Conservation (phyloP, 176 grass and related monocot genomes). For the Oryza glumipatula region DNA sequence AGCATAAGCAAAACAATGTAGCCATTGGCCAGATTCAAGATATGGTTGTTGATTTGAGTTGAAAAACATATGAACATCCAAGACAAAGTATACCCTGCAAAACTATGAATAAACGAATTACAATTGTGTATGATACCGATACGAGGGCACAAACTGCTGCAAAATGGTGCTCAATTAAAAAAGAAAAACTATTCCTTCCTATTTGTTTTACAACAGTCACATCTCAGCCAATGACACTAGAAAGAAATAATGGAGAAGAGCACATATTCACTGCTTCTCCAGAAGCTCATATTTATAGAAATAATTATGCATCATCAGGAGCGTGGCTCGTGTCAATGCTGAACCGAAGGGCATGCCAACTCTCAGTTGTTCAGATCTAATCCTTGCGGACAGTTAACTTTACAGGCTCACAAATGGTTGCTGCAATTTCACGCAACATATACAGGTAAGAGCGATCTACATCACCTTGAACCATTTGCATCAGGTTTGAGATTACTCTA, state of each 20-base stretch:
- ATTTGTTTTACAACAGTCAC: conserved; percentile 51
- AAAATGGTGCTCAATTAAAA: conserved; percentile 2
- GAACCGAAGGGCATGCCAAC: conserved; percentile 34
- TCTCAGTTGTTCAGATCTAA: conserved; percentile 54
- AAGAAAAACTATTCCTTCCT: conserved; percentile 43
- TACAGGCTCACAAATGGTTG: conserved; percentile 59
- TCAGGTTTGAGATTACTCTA: conserved; percentile 27
- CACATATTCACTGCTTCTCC: conserved; percentile 59
- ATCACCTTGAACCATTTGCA: conserved; percentile 45
- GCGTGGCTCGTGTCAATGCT: conserved; percentile 37
- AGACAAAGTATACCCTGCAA: conserved; percentile 27
- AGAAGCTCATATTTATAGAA: conserved; percentile 42
- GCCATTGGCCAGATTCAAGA: not conserved
- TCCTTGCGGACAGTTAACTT: conserved; percentile 72
- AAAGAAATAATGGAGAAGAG: conserved; percentile 51
- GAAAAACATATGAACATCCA: conserved; percentile 13
- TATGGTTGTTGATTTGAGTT: not conserved
- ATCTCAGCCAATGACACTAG: conserved; percentile 45
- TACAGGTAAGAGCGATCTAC: conserved; percentile 49
- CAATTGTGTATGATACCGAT: conserved; percentile 39
- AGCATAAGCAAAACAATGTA: not conserved
- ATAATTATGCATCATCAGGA: conserved; percentile 40
- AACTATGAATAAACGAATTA: conserved; percentile 50
- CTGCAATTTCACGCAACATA: conserved; percentile 53
- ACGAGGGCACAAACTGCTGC: conserved; percentile 39